A percentile compares a stretch with the other conserved stretches of the same genome.
These are phyloP conservation scores for Penicillium sp. DNA, from an alignment of 2,329 filamentous ascomycete genomes.

Conservation along the genomic window DNA sequence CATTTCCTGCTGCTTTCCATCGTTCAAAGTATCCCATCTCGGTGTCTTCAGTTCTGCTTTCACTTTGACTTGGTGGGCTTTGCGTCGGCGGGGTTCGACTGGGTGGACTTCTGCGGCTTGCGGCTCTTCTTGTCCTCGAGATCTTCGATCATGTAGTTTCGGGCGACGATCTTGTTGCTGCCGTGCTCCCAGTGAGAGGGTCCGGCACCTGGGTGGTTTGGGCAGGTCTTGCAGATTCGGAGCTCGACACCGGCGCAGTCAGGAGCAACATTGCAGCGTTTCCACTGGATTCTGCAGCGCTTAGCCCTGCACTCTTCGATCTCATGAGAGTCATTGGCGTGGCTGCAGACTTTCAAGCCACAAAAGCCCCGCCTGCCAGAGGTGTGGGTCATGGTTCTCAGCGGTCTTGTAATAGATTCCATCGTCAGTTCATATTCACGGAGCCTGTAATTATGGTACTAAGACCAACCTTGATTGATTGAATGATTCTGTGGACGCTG, in stretches of 20 bases:
- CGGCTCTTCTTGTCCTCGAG: too few relatives aligned
- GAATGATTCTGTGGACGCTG: too few relatives aligned
- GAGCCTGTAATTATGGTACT: not conserved
- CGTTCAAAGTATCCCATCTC: too few relatives aligned
- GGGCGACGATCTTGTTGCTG: not conserved
- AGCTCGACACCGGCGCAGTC: not conserved
- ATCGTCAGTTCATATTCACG: not conserved
- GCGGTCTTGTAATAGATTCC: not conserved
- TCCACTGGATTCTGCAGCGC: not conserved
- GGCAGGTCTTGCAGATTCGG: not conserved
- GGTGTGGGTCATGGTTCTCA: not conserved
- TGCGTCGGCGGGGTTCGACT: too few relatives aligned
- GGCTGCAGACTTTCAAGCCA: not conserved
- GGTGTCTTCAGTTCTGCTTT: too few relatives aligned
- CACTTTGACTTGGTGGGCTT: too few relatives aligned
- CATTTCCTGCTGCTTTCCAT: too few relatives aligned
- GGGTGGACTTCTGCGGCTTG: too few relatives aligned
- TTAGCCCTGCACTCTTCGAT: not conserved
- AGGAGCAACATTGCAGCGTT: not conserved
- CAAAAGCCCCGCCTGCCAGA: not conserved
- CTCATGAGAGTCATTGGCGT: not conserved
- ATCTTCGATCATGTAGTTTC: too few relatives aligned
- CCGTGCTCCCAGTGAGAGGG: not conserved
- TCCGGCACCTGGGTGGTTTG: not conserved
- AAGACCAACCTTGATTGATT: too few relatives aligned